phyloP scores from a whole-genome alignment of 1,284 basidiomycete genomes.

The Puccinia horiana region DNA sequence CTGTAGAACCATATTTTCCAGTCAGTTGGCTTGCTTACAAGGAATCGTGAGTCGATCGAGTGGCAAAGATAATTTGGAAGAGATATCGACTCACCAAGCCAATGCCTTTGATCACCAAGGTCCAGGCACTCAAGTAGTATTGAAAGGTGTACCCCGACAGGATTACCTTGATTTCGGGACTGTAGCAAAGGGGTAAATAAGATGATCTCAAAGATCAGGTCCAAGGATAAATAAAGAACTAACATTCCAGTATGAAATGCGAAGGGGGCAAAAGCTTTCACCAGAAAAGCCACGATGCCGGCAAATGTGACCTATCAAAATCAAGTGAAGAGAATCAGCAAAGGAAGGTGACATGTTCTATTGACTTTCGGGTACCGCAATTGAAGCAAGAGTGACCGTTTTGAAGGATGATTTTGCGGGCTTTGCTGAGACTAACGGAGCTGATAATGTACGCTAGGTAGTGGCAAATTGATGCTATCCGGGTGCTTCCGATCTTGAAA shows the following conservation, averaged over 20 bases:
- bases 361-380: neutral
- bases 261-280: constrained; percentile 70
- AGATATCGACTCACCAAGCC: constrained; percentile 30
- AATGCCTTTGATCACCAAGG: constrained; percentile 59
- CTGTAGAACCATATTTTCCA: constrained; percentile 39
- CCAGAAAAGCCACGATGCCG: constrained; percentile 68
- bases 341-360: neutral
- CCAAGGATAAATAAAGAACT: constrained; percentile 46
- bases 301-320: constrained; percentile 67
- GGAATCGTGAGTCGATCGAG: neutral
- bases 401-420: constrained; percentile 62
- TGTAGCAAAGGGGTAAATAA: constrained; percentile 22
- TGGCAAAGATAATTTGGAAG: neutral
- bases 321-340: neutral
- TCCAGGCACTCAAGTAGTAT: constrained; percentile 71
- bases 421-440: constrained; percentile 54
- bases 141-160: constrained; percentile 73
- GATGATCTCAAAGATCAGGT: neutral
- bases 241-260: constrained; percentile 76
- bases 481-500: constrained; percentile 27
- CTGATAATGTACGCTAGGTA: constrained; percentile 45
- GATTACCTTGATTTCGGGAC: constrained; percentile 76
- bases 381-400: constrained; percentile 55
- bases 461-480: constrained; percentile 25
- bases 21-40: neutral